Percentiles rank a stretch among this genome's conserved stretches.
Conservation (phyloP, 2,329 filamentous ascomycete species). For the Penicillium sp. region DNA sequence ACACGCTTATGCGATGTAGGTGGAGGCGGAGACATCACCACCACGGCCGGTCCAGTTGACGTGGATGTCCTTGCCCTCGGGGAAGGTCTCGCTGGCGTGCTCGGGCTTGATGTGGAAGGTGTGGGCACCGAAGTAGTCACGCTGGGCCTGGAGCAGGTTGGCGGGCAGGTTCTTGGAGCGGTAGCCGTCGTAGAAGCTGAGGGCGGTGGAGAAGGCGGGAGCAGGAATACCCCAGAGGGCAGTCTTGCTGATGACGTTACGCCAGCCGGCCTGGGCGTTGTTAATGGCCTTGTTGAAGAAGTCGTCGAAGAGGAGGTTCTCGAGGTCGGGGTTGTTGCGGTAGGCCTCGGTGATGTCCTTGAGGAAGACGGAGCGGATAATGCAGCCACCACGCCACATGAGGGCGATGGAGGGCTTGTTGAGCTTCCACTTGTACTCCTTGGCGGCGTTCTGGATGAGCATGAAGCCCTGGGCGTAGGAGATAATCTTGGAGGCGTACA, state of each 20-base stretch:
- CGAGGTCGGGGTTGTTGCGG: constrained; percentile 88
- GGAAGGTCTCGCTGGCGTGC: constrained; percentile 74
- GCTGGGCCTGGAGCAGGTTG: constrained; percentile 97
- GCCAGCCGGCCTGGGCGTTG: constrained; percentile 90
- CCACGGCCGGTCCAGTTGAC: constrained; percentile 99
- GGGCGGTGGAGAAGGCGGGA: constrained; percentile 92
- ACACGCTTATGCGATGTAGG: constrained; percentile 84
- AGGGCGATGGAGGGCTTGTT: constrained; percentile 99
- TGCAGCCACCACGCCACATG: constrained; percentile 99
- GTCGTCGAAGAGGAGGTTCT: constrained; percentile 97
- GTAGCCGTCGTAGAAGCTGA: constrained; percentile 99
- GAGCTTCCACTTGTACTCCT: constrained; percentile 96
- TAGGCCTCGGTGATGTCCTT: constrained; percentile 99
- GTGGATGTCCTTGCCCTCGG: constrained; percentile 85
- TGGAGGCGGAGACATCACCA: constrained; percentile 94
- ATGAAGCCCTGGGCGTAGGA: constrained; percentile 99
- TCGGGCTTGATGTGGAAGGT: constrained; percentile 89
- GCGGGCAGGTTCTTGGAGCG: constrained; percentile 94
- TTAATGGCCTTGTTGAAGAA: constrained; percentile 99
- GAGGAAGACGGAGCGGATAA: constrained; percentile 99
- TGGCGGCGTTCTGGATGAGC: constrained; percentile 98
- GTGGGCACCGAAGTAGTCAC: constrained; percentile 98
- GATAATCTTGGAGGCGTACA: constrained; percentile 99
- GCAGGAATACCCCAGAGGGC: constrained; percentile 94
- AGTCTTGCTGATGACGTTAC: constrained; percentile 86